Evolutionary conservation across 2,329 filamentous ascomycete species (phyloP), one percentile per base, ranked within the genome.

Genomic region (Aciculosporium take): DNA sequence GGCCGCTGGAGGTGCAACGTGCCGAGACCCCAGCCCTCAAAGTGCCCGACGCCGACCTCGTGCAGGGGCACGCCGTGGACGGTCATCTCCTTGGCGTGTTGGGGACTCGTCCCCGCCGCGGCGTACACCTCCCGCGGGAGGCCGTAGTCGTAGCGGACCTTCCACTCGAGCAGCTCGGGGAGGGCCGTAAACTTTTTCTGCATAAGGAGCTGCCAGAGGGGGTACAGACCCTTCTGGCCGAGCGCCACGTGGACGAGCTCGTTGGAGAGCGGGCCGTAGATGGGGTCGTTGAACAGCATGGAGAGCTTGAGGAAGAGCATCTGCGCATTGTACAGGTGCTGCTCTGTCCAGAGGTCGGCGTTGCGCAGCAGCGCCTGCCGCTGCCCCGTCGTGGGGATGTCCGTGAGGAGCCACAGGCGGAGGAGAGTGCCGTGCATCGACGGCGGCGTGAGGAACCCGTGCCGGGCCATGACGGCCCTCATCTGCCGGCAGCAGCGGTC

Each of bases 351-450:
- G 37, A 79, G 64, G 0, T 52, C 48, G 8, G 41, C 40, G 54
- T 74, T 74, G 24, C 63, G 64, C 5, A 85, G 56, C 5, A 80
- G 61, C 2, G 62, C 63, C 5, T 67, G 58, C 1, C 84, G 74
- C 12, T 70, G 62, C 0, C 48, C 51, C 38, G 68, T 79, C 12
- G 74, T 76, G 0, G 72, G 62, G 4, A 79, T 62, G 51, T 87
- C 82, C 65, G 86, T 76, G 27, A 84, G 53, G 39, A 82, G 68
- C 85, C 85, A 91, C 15, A 85, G 63, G 53, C 83, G 82, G 51
- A 75, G 67, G 35, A 83, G 59, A 1, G 68, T 66, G 9, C 51
- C 39, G 38, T 62, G 54, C 47, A 70, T 71, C 21, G 57, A 56
- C 1, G 46, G 37, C 0, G 79, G 79, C 40, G 76, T 59, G 8